Evolutionary conservation across 2,329 filamentous ascomycete species (phyloP), one percentile per base, ranked within the genome.

Genomic region (Colletotrichum caudatum): DNA sequence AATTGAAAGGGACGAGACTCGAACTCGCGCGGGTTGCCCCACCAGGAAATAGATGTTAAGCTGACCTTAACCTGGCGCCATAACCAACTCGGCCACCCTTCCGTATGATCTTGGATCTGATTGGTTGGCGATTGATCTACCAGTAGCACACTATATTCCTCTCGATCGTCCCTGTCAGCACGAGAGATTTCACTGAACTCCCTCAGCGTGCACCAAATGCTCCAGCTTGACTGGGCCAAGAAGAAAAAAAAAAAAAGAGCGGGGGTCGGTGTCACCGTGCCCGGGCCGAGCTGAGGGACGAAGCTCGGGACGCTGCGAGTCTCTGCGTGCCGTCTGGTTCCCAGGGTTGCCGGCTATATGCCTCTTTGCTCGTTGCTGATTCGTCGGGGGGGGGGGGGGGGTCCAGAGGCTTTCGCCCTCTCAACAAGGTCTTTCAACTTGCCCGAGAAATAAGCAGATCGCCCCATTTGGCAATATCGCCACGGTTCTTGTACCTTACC

Each of bases 351-450:
- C 33, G 29, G n/a, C 20, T 23, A 48, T 26, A 12, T 50, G n/a
- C 51, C 50, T 58, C 37, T n/a, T 57, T 63, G 57, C 58, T 63
- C 29, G 12, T 48, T 61, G 58, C 57, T 64, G 54, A 69, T 53
- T 53, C 26, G 50, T 59, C 67, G 48, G 68, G n/a, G n/a, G n/a
- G 7, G 12, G 7, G 20, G 39, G 16, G 8, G 14, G 18, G 39
- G 39, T 6, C 14, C 5, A 16, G 39, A 41, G 16, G 39, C 11
- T 18, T 16, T 7, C 39, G 18, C 39, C 41, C 1, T 44, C 16
- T 44, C 18, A 2, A 8, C 20, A 44, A 5, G 41, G 6, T 44
- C 18, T 20, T 7, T 20, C 18, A 7, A 44, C 2, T 20, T 20
- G 18, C 41, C 41, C 5, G 7, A 3, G 18, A 44, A 6, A 44